Evolutionary conservation across 1,284 basidiomycete genomes (phyloP).

Genomic region (Schizopora paradoxa): DNA sequence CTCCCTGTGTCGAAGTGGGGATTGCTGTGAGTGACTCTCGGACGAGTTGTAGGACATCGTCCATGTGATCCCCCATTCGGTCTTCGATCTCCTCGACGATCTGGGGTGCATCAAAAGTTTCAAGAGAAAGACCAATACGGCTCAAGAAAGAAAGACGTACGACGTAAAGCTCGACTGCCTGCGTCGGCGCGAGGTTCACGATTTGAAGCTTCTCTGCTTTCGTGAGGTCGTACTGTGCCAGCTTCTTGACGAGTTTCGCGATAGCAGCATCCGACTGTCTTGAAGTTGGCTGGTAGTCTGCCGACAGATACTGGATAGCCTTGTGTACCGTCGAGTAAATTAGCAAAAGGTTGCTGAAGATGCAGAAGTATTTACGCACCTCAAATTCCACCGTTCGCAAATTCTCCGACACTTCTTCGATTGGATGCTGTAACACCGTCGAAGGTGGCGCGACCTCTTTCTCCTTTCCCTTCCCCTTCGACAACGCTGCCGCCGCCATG

Average conservation of each 20-base stretch:
- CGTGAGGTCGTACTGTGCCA: conserved; percentile 71
- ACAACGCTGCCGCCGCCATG: conserved; percentile 27
- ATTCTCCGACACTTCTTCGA: conserved; percentile 68
- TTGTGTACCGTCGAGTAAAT: conserved; percentile 27
- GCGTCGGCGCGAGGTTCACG: conserved; percentile 80
- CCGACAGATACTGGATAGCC: conserved; percentile 80
- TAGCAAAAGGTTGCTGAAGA: neutral
- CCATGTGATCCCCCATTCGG: conserved; percentile 67
- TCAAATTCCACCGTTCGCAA: conserved; percentile 86
- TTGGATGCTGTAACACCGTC: conserved; percentile 25
- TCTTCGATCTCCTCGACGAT: conserved; percentile 89
- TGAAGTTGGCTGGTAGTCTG: conserved; percentile 63
- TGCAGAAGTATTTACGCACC: conserved; percentile 39
- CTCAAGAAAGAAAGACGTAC: conserved; percentile 39
- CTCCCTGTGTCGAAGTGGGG: conserved; percentile 5
- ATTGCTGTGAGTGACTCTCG: conserved; percentile 39
- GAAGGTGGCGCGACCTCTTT: conserved; percentile 19
- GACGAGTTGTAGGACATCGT: conserved; percentile 62
- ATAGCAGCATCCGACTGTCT: conserved; percentile 67
- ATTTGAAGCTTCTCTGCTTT: conserved; percentile 91
- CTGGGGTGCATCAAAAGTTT: conserved; percentile 35
- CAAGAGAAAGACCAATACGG: conserved; percentile 6
- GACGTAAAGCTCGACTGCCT: conserved; percentile 84
- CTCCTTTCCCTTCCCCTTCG: conserved; percentile 25
- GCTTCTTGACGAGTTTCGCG: conserved; percentile 55